phyloP scores from a whole-genome alignment of 2,329 filamentous ascomycete genomes.

The Calonectria naviculata region DNA sequence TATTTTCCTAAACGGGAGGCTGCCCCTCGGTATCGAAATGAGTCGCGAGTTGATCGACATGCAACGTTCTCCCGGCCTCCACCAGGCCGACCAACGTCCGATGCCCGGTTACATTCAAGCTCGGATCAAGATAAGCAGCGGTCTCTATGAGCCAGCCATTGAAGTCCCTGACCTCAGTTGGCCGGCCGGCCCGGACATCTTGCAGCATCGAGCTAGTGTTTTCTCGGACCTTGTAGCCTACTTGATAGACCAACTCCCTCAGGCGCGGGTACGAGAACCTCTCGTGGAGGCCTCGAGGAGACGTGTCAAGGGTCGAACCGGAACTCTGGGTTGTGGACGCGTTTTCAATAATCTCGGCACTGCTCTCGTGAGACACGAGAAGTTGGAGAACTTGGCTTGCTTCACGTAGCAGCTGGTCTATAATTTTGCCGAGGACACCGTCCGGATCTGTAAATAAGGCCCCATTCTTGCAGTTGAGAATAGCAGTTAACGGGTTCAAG shows the following conservation, averaged over 20 bases:
- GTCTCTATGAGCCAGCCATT: constrained; percentile 68
- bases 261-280: constrained; percentile 58
- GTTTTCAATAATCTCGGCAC: constrained; percentile 49
- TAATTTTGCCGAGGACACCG: constrained; percentile 64
- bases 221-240: constrained; percentile 59
- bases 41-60: constrained; percentile 46
- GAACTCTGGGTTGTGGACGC: not conserved
- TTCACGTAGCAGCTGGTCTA: constrained; percentile 79
- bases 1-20: constrained; percentile 26
- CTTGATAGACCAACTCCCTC: constrained; percentile 56
- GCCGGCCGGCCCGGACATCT: constrained; percentile 62
- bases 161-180: constrained; percentile 68
- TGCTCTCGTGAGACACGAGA: constrained; percentile 70
- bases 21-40: constrained; percentile 35
- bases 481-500: constrained; percentile 86
- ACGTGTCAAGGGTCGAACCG: constrained; percentile 24
- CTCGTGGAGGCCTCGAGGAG: constrained; percentile 36
- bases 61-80: constrained; percentile 47
- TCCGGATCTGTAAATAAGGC: constrained; percentile 71
- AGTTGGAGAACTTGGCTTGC: constrained; percentile 77
- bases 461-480: constrained; percentile 85
- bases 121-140: constrained; percentile 50
- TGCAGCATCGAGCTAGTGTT: constrained; percentile 74
- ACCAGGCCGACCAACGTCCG: constrained; percentile 56
- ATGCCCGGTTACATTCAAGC: constrained; percentile 51